phyloP scores from a whole-genome alignment of 1,284 basidiomycete genomes.

The Marasmius tenuissimus region DNA sequence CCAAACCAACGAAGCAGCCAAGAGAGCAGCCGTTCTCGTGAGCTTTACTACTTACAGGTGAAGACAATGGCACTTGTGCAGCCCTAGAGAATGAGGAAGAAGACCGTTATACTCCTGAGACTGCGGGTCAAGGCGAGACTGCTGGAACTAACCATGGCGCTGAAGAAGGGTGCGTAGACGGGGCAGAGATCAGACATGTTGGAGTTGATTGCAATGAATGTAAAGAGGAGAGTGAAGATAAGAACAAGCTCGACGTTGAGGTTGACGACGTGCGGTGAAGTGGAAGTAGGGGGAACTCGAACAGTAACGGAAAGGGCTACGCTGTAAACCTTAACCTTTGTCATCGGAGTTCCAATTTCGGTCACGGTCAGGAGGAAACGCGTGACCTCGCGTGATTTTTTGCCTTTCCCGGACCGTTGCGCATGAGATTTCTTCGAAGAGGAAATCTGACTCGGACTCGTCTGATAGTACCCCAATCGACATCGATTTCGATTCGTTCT shows the following conservation, averaged over 20 bases:
- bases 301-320: not conserved
- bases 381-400: not conserved
- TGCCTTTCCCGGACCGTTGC: no score
- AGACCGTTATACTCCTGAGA: slow-evolving; percentile 5
- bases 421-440: not conserved
- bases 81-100: slow-evolving; percentile 52
- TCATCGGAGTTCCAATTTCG: not conserved
- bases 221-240: not conserved
- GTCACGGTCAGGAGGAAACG: not conserved
- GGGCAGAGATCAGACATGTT: slow-evolving; percentile 86
- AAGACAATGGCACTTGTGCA: slow-evolving; percentile 97
- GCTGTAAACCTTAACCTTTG: not conserved
- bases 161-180: slow-evolving; percentile 96
- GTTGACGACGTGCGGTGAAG: not conserved
- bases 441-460: not conserved
- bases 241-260: not conserved
- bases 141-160: slow-evolving; percentile 76
- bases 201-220: not conserved
- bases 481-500: not conserved
- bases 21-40: not conserved
- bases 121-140: slow-evolving; percentile 11
- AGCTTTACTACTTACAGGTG: slow-evolving; percentile 71
- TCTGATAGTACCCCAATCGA: no score
- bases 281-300: no score
- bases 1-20: not conserved